A percentile compares a stretch with the other conserved stretches of the same genome.
Conservation (phyloP, 805 yeast genomes). For the Ogataea nitratoaversa region DNA sequence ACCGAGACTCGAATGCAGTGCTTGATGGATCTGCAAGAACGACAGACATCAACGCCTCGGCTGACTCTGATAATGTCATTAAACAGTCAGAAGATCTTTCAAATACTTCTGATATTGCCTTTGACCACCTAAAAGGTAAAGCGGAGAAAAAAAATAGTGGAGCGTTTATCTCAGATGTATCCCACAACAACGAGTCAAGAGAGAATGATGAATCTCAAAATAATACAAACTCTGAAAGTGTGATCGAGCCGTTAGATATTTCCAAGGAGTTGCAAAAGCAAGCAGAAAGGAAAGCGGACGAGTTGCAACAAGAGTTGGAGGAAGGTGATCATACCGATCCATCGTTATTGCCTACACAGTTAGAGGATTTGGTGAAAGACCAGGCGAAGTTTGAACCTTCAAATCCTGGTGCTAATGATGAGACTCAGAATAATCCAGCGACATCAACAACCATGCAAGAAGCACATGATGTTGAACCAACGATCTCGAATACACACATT, state of each 20-base stretch:
- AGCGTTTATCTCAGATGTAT: not conserved
- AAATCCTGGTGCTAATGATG: too few species aligned
- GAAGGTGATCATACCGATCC: not conserved
- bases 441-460: too few species aligned
- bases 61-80: too few species aligned
- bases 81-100: too few species aligned
- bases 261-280: not conserved
- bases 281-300: not conserved
- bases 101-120: too few species aligned
- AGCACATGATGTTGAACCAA: too few species aligned
- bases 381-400: slow-evolving; percentile 3
- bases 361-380: not conserved
- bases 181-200: not conserved
- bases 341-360: not conserved
- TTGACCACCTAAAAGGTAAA: too few species aligned
- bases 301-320: not conserved
- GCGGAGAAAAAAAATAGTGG: too few species aligned
- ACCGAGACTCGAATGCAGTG: too few species aligned
- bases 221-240: not conserved
- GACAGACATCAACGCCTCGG: not conserved
- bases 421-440: too few species aligned
- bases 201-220: not conserved
- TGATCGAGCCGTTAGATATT: not conserved
- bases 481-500: not conserved
- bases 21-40: not conserved